Base-by-base conservation (phyloP, 2,329 filamentous ascomycete genomes). In the Apiospora kogelbergensis region DNA sequence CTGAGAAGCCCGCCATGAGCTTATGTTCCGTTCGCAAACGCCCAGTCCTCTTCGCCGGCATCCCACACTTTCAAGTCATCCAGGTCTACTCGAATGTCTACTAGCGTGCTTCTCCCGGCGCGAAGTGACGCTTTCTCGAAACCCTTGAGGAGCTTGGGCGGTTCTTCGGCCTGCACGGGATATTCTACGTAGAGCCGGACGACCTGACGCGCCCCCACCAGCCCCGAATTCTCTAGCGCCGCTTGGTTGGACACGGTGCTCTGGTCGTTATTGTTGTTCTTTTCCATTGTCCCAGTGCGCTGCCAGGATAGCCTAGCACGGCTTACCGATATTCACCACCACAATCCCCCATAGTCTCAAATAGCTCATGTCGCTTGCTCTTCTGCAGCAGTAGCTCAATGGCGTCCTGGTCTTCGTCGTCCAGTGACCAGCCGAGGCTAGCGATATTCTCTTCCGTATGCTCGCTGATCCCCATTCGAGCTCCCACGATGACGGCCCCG, bases 71-170 rank as follows among this genome's bases (percentile, higher is more conserved):
- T 84, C 40, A 70, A 57, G 46, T 70, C 67, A 37, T 68, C 60
- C n/a, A 46, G 44, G 11, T 67, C 57, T 17, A 68, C 20, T 24
- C 83, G 78, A 70, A 90, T 83, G 15, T 78, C 79, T 2, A 91
- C 78, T 0, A 78, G 81, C 76, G 85, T 81, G 53, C 81, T 89
- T 79, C 89, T 80, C 13, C 93, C 93, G 0, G 92, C 86, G 13
- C 86, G 83, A 22, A 92, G 76, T n/a, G 76, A 76, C 5, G 89
- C 80, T 79, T 92, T 91, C 70, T 85, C 84, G 73, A 91, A 92
- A 5, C 90, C 89, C 24, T 90, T 82, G 6, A 92, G 81, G 75
- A 90, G 88, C 70, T 80, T 79, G 63, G 84, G 84, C 4, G 81
- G 63, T 60, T 65, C 63, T 13, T 24, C 11, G 2, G 65, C 67